phyloP scores from a whole-genome alignment of 768 basidiomycete genomes.

The Steccherinum ochraceum region DNA sequence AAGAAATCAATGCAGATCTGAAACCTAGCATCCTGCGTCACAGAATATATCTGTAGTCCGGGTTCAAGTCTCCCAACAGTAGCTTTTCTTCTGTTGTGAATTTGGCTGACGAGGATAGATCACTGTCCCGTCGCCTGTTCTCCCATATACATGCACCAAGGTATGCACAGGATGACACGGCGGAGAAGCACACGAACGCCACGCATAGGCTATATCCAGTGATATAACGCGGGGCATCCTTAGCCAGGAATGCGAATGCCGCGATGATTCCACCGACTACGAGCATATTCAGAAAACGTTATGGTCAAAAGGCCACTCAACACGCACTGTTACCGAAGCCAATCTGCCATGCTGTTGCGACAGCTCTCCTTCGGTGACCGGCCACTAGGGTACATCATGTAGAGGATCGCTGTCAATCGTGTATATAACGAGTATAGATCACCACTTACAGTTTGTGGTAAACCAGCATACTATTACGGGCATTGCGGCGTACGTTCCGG shows the following conservation, averaged over 20 bases:
- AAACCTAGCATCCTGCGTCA: no score
- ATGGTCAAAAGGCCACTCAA: neutral
- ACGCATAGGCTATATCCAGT: slow-evolving; percentile 18
- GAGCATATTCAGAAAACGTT: neutral
- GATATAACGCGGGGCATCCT: slow-evolving; percentile 19
- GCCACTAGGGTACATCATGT: slow-evolving; percentile 12
- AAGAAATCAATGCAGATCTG: neutral
- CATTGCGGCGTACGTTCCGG: slow-evolving; percentile 15
- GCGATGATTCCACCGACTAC: slow-evolving; percentile 21
- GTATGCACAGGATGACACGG: slow-evolving; percentile 11
- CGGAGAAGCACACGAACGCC: slow-evolving; percentile 15
- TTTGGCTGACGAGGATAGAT: neutral
- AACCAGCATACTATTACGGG: slow-evolving; percentile 19
- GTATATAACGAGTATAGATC: neutral
- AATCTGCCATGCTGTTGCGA: slow-evolving; percentile 17
- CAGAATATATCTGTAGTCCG: slow-evolving; percentile 14
- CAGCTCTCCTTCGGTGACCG: slow-evolving; percentile 13
- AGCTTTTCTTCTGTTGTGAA: slow-evolving; percentile 8
- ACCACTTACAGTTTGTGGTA: slow-evolving; percentile 15
- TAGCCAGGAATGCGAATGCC: slow-evolving; percentile 17
- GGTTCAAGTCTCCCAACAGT: slow-evolving; percentile 13
- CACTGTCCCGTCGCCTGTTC: slow-evolving; percentile 13
- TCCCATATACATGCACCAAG: slow-evolving; percentile 7
- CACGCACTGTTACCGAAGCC: slow-evolving; percentile 17
- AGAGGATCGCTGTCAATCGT: neutral